Percentiles rank a stretch among this genome's conserved stretches.
phyloP scores from a whole-genome alignment of 352 stramenopile genomes.

The Phytophthora multivora region DNA sequence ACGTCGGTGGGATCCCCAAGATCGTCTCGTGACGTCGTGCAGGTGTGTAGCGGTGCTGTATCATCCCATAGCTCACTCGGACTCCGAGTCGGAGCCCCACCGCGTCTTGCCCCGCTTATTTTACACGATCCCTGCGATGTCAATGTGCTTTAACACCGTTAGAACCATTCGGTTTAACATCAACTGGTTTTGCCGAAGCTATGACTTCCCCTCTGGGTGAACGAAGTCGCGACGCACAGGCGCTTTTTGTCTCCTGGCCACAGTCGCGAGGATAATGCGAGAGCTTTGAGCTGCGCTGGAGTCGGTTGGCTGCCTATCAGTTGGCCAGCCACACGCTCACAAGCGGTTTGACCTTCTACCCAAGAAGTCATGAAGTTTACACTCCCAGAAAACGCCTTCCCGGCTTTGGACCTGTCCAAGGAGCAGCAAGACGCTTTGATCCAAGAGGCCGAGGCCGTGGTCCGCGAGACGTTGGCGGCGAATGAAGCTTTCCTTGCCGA shows the following conservation, averaged over 20 bases:
- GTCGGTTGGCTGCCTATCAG: neutral
- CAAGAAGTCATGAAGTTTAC: conserved; percentile 42
- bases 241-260: no score
- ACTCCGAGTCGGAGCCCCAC: no score
- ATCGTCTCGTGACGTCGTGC: neutral
- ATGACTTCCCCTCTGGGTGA: neutral
- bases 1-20: neutral
- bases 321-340: neutral
- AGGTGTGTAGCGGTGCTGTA: neutral
- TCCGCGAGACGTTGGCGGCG: conserved; percentile 44
- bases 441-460: conserved; percentile 42
- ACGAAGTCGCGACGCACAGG: neutral
- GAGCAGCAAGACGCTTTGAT: conserved; percentile 33
- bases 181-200: conserved; percentile 7
- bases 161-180: conserved; percentile 5
- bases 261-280: no score
- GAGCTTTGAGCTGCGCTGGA: no score
- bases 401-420: conserved; percentile 32
- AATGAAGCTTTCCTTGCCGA: conserved; percentile 43
- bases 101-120: neutral
- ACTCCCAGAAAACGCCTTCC: conserved; percentile 43
- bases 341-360: conserved; percentile 3
- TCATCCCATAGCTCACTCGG: neutral
- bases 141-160: conserved; percentile 1
- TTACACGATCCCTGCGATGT: neutral